Conservation (phyloP, 768 basidiomycete species). For the Krasilnikovozyma curviuscula region DNA sequence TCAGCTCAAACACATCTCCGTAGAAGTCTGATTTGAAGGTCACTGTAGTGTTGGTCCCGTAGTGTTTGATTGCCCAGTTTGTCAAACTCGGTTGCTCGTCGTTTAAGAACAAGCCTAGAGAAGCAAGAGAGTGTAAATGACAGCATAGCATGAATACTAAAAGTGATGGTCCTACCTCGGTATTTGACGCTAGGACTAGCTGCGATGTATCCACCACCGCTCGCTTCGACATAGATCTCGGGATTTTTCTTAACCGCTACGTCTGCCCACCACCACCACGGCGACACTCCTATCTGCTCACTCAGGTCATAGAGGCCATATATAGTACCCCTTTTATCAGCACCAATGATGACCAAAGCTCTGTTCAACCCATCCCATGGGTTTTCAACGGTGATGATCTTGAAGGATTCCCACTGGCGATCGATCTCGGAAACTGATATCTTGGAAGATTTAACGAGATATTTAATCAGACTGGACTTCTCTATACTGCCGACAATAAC, state of each 20-base stretch:
- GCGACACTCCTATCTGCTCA: conserved; percentile 43
- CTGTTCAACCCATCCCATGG: conserved; percentile 40
- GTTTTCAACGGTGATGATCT: conserved; percentile 36
- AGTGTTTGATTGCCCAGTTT: conserved; percentile 51
- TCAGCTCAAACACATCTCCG: conserved; percentile 35
- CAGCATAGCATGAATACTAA: neutral
- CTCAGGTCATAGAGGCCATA: conserved; percentile 48
- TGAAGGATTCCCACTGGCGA: conserved; percentile 49
- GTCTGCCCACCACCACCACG: conserved; percentile 49
- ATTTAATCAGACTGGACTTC: conserved; percentile 37
- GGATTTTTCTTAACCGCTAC: conserved; percentile 40
- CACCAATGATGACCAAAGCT: conserved; percentile 49
- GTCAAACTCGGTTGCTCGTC: conserved; percentile 55
- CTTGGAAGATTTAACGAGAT: conserved; percentile 35
- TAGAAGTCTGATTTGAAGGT: conserved; percentile 39
- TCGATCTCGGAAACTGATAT: conserved; percentile 40
- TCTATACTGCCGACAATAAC: conserved; percentile 50
- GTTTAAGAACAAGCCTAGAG: conserved; percentile 37
- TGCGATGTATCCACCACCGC: conserved; percentile 30
- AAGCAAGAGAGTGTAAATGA: neutral
- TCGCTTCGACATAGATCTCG: conserved; percentile 30
- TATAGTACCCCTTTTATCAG: conserved; percentile 47
- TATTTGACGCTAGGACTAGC: conserved; percentile 50
- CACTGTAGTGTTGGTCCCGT: conserved; percentile 40
- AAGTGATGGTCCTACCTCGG: conserved; percentile 34